phyloP scores from a whole-genome alignment of 345 rosid species.

The Fremontodendron californicum region DNA sequence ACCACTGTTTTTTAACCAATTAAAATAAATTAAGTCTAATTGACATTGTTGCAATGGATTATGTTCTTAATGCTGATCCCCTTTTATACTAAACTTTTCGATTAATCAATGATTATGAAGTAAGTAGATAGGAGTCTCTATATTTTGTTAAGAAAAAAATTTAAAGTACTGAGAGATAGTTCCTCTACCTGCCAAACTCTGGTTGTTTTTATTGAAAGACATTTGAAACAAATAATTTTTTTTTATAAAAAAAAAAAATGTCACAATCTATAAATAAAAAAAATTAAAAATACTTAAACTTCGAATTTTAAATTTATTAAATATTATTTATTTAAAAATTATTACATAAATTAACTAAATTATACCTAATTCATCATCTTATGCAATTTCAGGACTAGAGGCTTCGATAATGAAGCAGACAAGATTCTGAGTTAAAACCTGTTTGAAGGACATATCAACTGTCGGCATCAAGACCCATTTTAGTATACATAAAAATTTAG shows the following conservation, averaged over 20 bases:
- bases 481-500: neutral
- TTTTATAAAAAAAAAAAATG: too few species aligned
- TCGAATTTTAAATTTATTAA: too few species aligned
- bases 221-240: too few species aligned
- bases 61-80: neutral
- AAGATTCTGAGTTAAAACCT: slow-evolving; percentile 8
- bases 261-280: too few species aligned
- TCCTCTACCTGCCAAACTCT: too few species aligned
- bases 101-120: neutral
- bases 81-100: neutral
- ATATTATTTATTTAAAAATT: neutral
- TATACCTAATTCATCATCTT: neutral
- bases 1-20: neutral
- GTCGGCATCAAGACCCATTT: neutral
- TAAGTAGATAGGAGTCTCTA: neutral
- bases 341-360: too few species aligned
- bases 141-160: too few species aligned
- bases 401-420: neutral
- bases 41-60: neutral
- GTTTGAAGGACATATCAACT: neutral
- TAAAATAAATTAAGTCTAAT: neutral
- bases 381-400: neutral
- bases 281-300: too few species aligned
- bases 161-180: neutral
- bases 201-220: too few species aligned